These are phyloP conservation scores for Apiotrichum sp. DNA, from an alignment of 1,284 basidiomycete genomes.

Conservation along the genomic window DNA sequence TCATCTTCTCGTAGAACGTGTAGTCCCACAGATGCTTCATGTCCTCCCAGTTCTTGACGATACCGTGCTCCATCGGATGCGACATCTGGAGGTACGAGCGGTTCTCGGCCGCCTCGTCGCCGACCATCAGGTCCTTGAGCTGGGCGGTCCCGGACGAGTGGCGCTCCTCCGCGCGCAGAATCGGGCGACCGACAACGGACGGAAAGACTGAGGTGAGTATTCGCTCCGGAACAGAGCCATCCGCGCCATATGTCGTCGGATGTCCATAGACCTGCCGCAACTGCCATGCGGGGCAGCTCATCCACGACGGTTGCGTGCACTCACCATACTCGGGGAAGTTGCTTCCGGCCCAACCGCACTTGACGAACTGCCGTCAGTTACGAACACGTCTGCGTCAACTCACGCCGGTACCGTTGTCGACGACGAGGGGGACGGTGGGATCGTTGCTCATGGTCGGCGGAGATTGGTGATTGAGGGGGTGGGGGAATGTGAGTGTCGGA, in stretches of 20 bases:
- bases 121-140: conserved; percentile 97
- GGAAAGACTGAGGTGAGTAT: conserved; percentile 66
- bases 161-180: conserved; percentile 94
- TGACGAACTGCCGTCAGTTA: conserved; percentile 68
- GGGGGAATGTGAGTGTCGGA: neutral
- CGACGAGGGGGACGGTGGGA: conserved; percentile 64
- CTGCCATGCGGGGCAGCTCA: too few relatives aligned
- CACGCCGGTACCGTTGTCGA: conserved; percentile 97
- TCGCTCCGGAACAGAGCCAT: too few relatives aligned
- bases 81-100: conserved; percentile 94
- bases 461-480: neutral
- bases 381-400: conserved; percentile 36
- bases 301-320: conserved; percentile 18
- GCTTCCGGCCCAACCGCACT: conserved; percentile 95
- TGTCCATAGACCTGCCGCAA: too few relatives aligned
- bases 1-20: conserved; percentile 93
- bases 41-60: conserved; percentile 98
- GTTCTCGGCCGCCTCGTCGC: conserved; percentile 89
- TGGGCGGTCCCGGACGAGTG: conserved; percentile 58
- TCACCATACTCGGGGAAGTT: conserved; percentile 97
- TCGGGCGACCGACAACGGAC: conserved; percentile 92
- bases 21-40: conserved; percentile 99
- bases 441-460: conserved; percentile 18
- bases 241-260: too few relatives aligned
- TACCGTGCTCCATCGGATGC: conserved; percentile 99